These are phyloP conservation scores for Lepidium sativum DNA, from an alignment of 345 rosid species.

Conservation along the genomic window DNA sequence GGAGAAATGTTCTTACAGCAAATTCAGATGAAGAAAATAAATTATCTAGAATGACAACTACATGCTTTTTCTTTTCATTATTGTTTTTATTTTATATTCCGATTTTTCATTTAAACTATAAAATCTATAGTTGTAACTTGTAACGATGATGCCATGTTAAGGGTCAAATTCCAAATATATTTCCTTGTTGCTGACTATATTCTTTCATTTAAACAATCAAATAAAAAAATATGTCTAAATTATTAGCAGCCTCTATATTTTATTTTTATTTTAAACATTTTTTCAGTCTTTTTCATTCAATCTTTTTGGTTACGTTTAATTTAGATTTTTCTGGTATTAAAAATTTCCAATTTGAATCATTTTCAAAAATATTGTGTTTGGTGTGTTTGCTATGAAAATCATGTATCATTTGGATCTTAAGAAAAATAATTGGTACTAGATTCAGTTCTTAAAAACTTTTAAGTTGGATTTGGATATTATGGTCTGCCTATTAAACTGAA, in stretches of 20 bases:
- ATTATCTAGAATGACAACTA: constrained; percentile 9
- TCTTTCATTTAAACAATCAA: neutral
- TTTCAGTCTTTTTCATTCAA: too few species aligned
- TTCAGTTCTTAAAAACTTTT: neutral
- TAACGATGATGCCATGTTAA: neutral
- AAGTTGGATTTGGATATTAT: neutral
- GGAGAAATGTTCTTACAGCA: constrained; percentile 6
- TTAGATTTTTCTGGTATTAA: too few species aligned
- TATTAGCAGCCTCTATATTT: neutral
- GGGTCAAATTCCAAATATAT: neutral
- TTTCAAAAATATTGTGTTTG: neutral
- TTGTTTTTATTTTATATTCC: neutral
- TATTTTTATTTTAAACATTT: too few species aligned
- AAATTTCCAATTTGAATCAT: too few species aligned
- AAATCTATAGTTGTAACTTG: neutral
- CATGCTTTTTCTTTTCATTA: neutral
- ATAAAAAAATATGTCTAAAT: neutral
- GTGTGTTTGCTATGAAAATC: neutral
- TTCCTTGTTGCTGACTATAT: constrained; percentile 7
- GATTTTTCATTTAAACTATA: neutral
- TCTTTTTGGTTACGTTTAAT: too few species aligned
- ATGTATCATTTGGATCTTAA: neutral
- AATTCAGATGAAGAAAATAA: constrained; percentile 9
- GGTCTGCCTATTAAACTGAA: neutral
- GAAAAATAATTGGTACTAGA: neutral